phyloP scores from a whole-genome alignment of 768 basidiomycete species.

The Psilocybe tampanensis region DNA sequence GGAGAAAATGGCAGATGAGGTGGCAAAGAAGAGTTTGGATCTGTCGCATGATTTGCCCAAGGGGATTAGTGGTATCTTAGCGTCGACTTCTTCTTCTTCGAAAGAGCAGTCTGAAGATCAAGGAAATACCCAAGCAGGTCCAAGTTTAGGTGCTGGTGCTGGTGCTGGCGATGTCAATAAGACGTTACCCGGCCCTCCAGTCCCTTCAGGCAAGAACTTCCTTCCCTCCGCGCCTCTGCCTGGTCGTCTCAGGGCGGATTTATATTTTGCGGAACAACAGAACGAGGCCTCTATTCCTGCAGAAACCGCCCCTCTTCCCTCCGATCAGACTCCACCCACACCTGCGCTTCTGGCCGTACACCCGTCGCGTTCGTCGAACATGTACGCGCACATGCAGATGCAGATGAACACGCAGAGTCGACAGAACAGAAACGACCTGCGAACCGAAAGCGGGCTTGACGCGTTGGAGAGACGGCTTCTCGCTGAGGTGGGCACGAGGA shows the following conservation, averaged over 20 bases:
- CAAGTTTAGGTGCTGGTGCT: background rate
- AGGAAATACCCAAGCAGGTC: too few species aligned
- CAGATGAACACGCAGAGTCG: slow-evolving; percentile 14
- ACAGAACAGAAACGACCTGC: slow-evolving; percentile 18
- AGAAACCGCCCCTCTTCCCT: slow-evolving; percentile 25
- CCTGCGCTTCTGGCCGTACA: slow-evolving; percentile 48
- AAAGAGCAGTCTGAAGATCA: slow-evolving; percentile 21
- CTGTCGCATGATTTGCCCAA: slow-evolving; percentile 42
- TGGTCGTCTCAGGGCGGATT: slow-evolving; percentile 22
- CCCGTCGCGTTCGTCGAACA: too few species aligned
- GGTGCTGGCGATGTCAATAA: slow-evolving; percentile 41
- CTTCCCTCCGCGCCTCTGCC: slow-evolving; percentile 38
- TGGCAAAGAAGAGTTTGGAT: slow-evolving; percentile 36
- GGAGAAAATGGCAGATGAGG: slow-evolving; percentile 73
- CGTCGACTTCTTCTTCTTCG: too few species aligned
- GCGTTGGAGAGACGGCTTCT: slow-evolving; percentile 70
- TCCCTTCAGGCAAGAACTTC: slow-evolving; percentile 46
- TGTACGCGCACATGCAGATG: too few species aligned
- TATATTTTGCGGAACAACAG: slow-evolving; percentile 14
- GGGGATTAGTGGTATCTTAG: slow-evolving; percentile 11
- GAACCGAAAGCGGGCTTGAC: slow-evolving; percentile 62
- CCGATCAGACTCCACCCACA: slow-evolving; percentile 50
- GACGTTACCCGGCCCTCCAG: slow-evolving; percentile 62
- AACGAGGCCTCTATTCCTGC: background rate
- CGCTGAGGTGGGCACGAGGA: slow-evolving; percentile 74